Conservation (phyloP, 1,284 basidiomycete species). For the Austroboletus novae-zelandiae region DNA sequence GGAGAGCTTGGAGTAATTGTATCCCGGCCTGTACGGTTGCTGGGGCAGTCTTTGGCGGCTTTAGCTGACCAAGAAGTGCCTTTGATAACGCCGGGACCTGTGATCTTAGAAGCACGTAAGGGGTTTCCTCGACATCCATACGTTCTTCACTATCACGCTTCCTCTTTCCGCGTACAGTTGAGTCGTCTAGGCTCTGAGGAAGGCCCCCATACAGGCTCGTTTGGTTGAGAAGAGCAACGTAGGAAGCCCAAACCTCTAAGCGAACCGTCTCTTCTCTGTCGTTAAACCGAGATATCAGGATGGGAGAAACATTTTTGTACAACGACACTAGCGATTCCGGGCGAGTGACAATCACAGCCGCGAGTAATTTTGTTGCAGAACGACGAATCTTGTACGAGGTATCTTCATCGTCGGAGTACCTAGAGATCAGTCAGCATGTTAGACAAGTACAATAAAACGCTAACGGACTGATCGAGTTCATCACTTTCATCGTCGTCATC, state of each 20-base stretch:
- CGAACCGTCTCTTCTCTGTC: conserved; percentile 96
- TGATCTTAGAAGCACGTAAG: conserved; percentile 62
- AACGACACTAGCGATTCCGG: conserved; percentile 80
- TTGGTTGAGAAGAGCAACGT: conserved; percentile 78
- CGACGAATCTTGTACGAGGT: conserved; percentile 98
- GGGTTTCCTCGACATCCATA: conserved; percentile 79
- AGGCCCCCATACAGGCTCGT: conserved; percentile 73
- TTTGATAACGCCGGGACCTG: conserved; percentile 82
- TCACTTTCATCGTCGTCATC: conserved; percentile 80
- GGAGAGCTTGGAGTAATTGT: conserved; percentile 70
- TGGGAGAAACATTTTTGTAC: conserved; percentile 82
- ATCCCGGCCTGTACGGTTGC: conserved; percentile 85
- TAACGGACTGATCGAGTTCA: conserved; percentile 65
- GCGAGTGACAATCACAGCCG: conserved; percentile 83
- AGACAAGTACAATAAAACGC: background rate
- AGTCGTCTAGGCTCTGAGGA: conserved; percentile 50
- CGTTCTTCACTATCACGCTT: conserved; percentile 72
- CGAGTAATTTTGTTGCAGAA: conserved; percentile 87
- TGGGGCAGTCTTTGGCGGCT: conserved; percentile 76
- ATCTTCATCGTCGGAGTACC: conserved; percentile 97
- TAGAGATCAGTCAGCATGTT: conserved; percentile 31
- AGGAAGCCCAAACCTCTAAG: conserved; percentile 91
- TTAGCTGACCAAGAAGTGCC: conserved; percentile 81
- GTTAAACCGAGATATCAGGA: conserved; percentile 86
- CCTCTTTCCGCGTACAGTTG: conserved; percentile 63